These are phyloP conservation scores for Oryza meridionalis DNA, from an alignment of 176 grass and related monocot genomes.

Conservation along the genomic window DNA sequence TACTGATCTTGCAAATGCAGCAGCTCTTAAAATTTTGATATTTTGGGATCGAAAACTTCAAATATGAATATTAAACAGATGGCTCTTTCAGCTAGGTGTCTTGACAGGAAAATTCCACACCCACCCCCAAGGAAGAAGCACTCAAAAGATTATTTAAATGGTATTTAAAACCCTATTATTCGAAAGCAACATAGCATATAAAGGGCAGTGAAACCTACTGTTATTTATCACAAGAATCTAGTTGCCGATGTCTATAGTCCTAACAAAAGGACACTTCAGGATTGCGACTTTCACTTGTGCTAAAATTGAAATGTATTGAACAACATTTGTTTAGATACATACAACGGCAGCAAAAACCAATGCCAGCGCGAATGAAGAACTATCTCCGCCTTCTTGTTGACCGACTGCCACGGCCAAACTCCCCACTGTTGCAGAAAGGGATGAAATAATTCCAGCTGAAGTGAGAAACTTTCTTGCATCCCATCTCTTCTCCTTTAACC, in stretches of 20 bases:
- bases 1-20: slow-evolving; percentile 13
- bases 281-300: slow-evolving; percentile 3
- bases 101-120: neutral
- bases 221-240: slow-evolving; percentile 11
- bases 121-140: slow-evolving; percentile 1
- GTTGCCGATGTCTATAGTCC: neutral
- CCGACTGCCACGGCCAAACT: slow-evolving; percentile 70
- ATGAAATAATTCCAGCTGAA: slow-evolving; percentile 90
- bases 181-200: slow-evolving; percentile 12
- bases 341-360: slow-evolving; percentile 86
- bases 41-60: neutral
- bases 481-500: slow-evolving; percentile 97
- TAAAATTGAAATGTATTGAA: slow-evolving; percentile 41
- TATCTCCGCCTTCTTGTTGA: slow-evolving; percentile 76
- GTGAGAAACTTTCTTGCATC: slow-evolving; percentile 88
- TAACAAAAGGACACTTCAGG: neutral
- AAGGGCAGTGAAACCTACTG: neutral
- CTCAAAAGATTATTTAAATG: slow-evolving; percentile 19
- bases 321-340: slow-evolving; percentile 40
- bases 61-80: neutral
- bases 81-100: neutral
- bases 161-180: slow-evolving; percentile 14
- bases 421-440: slow-evolving; percentile 78
- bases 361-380: slow-evolving; percentile 83
- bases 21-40: neutral